Percentiles rank a stretch among this genome's conserved stretches.
Conservation (phyloP, 257 asterid genomes). For the Lycium barbarum region DNA sequence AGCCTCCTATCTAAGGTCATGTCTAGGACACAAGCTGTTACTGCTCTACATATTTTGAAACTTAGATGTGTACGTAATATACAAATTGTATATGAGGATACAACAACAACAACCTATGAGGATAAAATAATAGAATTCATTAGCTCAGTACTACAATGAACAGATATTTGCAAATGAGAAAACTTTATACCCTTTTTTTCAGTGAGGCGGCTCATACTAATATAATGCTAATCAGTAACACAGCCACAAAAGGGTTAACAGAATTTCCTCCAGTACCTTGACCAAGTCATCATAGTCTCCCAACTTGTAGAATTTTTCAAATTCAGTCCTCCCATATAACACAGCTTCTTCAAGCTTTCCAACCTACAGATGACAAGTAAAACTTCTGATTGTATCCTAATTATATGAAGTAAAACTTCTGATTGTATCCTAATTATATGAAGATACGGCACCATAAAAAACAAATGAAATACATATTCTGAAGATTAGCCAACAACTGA, state of each 20-base stretch:
- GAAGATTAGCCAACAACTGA: slow-evolving; percentile 4
- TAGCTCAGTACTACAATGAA: not conserved
- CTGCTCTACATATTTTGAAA: slow-evolving; percentile 8
- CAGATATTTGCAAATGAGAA: not conserved
- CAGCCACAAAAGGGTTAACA: not conserved
- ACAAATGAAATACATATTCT: not conserved
- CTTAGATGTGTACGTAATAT: not conserved
- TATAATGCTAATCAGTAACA: not conserved
- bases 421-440: not conserved
- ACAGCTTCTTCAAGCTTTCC: slow-evolving; percentile 85
- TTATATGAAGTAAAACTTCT: slow-evolving; percentile 5
- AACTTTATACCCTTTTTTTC: not conserved
- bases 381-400: not conserved
- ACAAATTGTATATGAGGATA: not conserved
- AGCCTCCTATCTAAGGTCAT: too few relatives aligned
- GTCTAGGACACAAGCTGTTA: too few relatives aligned
- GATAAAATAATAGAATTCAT: not conserved
- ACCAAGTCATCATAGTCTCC: slow-evolving; percentile 71
- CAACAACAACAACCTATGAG: not conserved
- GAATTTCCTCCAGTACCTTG: slow-evolving; percentile 56
- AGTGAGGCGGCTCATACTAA: slow-evolving; percentile 16
- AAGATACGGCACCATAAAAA: not conserved
- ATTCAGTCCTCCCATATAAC: slow-evolving; percentile 70
- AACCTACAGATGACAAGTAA: slow-evolving; percentile 47
- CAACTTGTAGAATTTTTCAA: slow-evolving; percentile 66